A percentile compares a stretch with the other conserved stretches of the same genome.
Conservation (phyloP, 116 monocot genomes). For the Cymodocea nodosa region DNA sequence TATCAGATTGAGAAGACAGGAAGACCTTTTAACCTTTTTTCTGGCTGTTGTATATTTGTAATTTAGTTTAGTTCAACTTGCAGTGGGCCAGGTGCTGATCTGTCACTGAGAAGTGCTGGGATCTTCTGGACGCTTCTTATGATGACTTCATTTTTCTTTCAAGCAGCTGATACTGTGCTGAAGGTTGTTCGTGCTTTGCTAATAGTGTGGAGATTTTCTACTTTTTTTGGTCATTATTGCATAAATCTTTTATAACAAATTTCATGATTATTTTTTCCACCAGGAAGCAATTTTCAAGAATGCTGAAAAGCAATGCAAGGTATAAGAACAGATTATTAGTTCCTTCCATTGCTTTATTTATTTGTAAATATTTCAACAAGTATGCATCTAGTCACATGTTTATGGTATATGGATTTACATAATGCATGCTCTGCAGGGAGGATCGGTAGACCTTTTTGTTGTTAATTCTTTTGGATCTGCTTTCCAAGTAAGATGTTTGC, state of each 20-base stretch:
- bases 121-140: constrained; percentile 85
- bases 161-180: constrained; percentile 90
- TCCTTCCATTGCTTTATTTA: background rate
- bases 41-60: background rate
- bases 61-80: background rate
- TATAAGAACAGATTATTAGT: constrained; percentile 7
- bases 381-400: background rate
- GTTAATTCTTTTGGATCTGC: constrained; percentile 95
- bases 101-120: constrained; percentile 50
- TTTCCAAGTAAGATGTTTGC: constrained; percentile 56
- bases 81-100: constrained; percentile 69
- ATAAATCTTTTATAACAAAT: background rate
- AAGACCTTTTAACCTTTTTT: background rate
- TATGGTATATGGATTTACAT: background rate
- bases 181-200: constrained; percentile 39
- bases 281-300: constrained; percentile 92
- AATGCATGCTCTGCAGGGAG: constrained; percentile 34
- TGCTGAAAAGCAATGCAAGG: constrained; percentile 74
- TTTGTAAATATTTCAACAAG: too few species aligned
- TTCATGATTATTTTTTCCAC: background rate
- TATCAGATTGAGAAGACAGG: background rate
- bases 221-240: background rate
- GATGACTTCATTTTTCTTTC: constrained; percentile 88
- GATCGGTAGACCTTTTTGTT: constrained; percentile 89
- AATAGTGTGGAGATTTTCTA: constrained; percentile 1